Evolutionary conservation across 441 rosid species (phyloP).

Genomic region (Sinapis alba): DNA sequence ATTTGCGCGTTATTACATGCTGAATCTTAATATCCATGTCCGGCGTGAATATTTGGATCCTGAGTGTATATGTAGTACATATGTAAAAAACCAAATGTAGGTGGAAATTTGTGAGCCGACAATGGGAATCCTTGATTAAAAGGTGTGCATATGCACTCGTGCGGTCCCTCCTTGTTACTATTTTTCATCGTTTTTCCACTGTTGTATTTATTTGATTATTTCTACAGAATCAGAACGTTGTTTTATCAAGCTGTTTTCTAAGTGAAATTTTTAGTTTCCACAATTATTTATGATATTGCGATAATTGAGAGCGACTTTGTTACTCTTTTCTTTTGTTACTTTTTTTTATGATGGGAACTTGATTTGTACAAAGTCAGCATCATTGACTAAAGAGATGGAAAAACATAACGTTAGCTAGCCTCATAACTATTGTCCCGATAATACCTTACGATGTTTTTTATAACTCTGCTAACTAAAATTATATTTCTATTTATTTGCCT

Average conservation of each 20-base stretch:
- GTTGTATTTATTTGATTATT: slow-evolving; percentile 11
- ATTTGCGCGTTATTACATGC: neutral
- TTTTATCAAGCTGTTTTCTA: neutral
- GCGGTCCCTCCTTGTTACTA: slow-evolving; percentile 37
- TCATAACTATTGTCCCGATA: slow-evolving; percentile 14
- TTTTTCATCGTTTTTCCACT: slow-evolving; percentile 20
- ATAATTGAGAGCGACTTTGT: neutral
- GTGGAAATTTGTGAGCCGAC: slow-evolving; percentile 32
- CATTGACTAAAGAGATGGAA: slow-evolving; percentile 32
- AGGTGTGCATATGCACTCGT: slow-evolving; percentile 30
- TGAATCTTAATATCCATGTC: neutral
- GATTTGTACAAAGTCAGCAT: slow-evolving; percentile 33
- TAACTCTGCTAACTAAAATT: neutral
- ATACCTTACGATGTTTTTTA: neutral
- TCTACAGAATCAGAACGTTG: neutral
- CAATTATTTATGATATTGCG: neutral
- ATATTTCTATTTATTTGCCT: too few species aligned
- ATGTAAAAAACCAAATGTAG: slow-evolving; percentile 29
- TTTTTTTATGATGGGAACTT: neutral
- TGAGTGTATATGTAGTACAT: slow-evolving; percentile 25
- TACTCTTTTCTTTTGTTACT: neutral
- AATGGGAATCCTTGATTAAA: slow-evolving; percentile 28
- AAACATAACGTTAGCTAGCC: slow-evolving; percentile 11
- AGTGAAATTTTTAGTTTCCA: neutral
- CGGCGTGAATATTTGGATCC: neutral